Evolutionary conservation across 164 flowering plant genomes (phyloP).

Genomic region (Brasenia schreberi): DNA sequence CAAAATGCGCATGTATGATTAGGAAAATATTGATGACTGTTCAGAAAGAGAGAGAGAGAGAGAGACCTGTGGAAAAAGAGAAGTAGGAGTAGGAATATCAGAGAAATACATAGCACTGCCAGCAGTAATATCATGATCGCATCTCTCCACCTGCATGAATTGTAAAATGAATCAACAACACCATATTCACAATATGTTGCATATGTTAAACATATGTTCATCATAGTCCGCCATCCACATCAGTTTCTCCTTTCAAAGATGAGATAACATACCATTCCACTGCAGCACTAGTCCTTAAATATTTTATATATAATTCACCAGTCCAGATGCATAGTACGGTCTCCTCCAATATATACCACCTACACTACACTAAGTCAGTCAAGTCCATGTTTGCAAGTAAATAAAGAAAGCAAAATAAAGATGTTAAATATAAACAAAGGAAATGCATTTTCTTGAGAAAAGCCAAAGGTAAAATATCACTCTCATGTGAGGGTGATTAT

Average conservation of each 20-base stretch:
- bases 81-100: conserved; percentile 61
- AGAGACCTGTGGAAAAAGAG: conserved; percentile 75
- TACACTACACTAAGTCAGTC: conserved; percentile 7
- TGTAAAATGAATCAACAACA: neutral
- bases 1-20: too few species aligned
- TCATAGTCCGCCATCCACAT: neutral
- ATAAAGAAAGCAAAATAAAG: neutral
- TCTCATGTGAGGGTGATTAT: too few species aligned
- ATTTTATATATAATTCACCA: conserved; percentile 52
- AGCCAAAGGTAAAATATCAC: neutral
- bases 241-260: neutral
- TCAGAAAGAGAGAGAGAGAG: conserved; percentile 9
- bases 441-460: neutral
- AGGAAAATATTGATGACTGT: too few species aligned
- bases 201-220: neutral
- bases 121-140: conserved; percentile 51
- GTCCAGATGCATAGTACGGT: conserved; percentile 86
- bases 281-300: conserved; percentile 41
- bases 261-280: conserved; percentile 42
- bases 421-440: neutral
- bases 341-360: conserved; percentile 95
- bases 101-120: conserved; percentile 33
- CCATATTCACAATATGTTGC: neutral
- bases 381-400: neutral
- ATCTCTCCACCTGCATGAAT: conserved; percentile 66